Conservation (phyloP, 2,329 filamentous ascomycete species). For the Leptodontidium sp. region DNA sequence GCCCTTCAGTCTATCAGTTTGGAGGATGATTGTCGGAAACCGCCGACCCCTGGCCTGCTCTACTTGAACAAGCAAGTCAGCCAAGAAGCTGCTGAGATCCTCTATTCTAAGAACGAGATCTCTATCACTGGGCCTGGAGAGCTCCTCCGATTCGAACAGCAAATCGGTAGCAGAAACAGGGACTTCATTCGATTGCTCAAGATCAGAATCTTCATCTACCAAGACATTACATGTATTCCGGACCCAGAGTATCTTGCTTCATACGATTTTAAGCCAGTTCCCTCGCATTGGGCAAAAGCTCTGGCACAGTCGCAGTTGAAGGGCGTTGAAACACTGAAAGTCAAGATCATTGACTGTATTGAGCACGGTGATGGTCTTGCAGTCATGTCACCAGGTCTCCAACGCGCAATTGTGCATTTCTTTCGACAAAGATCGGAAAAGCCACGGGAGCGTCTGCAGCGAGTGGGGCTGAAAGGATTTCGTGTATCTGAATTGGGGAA, state of each 20-base stretch:
- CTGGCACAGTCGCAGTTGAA: not conserved
- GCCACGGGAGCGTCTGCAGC: not conserved
- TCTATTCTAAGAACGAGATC: slow-evolving; percentile 6
- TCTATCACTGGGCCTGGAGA: too few relatives aligned
- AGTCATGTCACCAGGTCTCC: not conserved
- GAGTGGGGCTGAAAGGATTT: slow-evolving; percentile 2
- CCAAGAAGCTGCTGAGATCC: slow-evolving; percentile 6
- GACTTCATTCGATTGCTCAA: slow-evolving; percentile 3
- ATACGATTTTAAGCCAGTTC: slow-evolving; percentile 1
- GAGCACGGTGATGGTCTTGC: slow-evolving; percentile 6
- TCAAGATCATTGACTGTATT: slow-evolving; percentile 3
- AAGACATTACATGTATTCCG: not conserved
- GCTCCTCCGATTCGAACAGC: slow-evolving; percentile 1
- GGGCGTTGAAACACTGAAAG: not conserved
- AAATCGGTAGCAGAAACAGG: slow-evolving; percentile 1
- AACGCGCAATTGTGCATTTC: slow-evolving; percentile 7
- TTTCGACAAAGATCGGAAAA: not conserved
- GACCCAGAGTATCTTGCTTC: not conserved
- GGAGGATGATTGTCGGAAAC: not conserved
- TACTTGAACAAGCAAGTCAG: slow-evolving; percentile 14
- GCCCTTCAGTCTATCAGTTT: too few relatives aligned
- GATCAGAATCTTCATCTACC: slow-evolving; percentile 10
- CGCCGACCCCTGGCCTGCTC: not conserved
- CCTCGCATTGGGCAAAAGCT: slow-evolving; percentile 1
- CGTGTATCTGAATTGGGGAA: not conserved